Evolutionary conservation across 2,329 filamentous ascomycete genomes (phyloP).

Genomic region (Raffaelea ambrosiae): DNA sequence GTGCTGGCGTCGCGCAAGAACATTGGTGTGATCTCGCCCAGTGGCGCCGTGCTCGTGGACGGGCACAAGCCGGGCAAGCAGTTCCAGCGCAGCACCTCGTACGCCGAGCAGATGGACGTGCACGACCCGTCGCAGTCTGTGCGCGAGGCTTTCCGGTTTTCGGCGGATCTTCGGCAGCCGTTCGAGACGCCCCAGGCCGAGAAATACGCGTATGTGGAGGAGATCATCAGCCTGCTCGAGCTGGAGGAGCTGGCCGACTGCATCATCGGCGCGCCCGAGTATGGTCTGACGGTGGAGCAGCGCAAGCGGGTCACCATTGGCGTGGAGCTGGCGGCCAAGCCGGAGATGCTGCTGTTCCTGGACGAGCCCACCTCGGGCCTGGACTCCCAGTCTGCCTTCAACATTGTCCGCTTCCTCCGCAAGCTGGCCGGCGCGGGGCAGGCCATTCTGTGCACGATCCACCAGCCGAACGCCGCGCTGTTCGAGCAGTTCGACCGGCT

Average conservation of each 20-base stretch:
- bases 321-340: slow-evolving; percentile 80
- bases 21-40: slow-evolving; percentile 43
- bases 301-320: slow-evolving; percentile 79
- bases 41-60: slow-evolving; percentile 49
- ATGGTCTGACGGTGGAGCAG: slow-evolving; percentile 61
- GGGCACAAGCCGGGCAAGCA: slow-evolving; percentile 46
- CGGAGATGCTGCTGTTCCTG: slow-evolving; percentile 66
- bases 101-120: slow-evolving; percentile 54
- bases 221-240: slow-evolving; percentile 46
- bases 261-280: slow-evolving; percentile 52
- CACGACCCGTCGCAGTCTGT: slow-evolving; percentile 56
- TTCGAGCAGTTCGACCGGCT: slow-evolving; percentile 86
- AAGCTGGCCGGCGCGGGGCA: slow-evolving; percentile 74
- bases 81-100: slow-evolving; percentile 52
- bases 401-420: slow-evolving; percentile 69
- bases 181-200: slow-evolving; percentile 43
- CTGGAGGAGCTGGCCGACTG: slow-evolving; percentile 52
- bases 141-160: slow-evolving; percentile 55
- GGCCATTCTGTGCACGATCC: slow-evolving; percentile 84
- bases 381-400: slow-evolving; percentile 64
- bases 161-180: slow-evolving; percentile 51
- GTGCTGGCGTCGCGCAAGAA: slow-evolving; percentile 58
- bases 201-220: slow-evolving; percentile 52
- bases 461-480: slow-evolving; percentile 77
- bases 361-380: slow-evolving; percentile 73